phyloP scores from a whole-genome alignment of 768 basidiomycete species.

The Lenzites betulinus region DNA sequence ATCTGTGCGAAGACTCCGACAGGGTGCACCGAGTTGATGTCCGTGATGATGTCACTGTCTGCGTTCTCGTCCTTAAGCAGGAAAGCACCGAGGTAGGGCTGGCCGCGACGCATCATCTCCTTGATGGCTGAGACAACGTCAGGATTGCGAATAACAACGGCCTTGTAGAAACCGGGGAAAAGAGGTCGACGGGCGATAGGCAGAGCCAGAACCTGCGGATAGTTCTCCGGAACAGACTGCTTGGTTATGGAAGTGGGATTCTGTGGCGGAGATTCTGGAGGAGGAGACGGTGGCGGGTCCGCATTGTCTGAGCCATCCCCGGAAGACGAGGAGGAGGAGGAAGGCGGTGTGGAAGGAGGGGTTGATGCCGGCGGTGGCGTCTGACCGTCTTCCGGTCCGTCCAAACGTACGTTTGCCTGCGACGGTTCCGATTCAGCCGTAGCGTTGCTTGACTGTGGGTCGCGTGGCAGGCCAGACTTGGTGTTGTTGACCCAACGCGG shows the following conservation, averaged over 20 bases:
- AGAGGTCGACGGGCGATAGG: conserved; percentile 94
- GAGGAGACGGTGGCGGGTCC: conserved; percentile 43
- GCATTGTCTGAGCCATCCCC: conserved; percentile 40
- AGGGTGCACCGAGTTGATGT: conserved; percentile 82
- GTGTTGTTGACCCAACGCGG: conserved; percentile 38
- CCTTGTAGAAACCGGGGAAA: conserved; percentile 98
- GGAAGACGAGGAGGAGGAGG: conserved; percentile 46
- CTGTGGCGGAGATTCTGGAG: conserved; percentile 38
- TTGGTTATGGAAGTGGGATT: conserved; percentile 68
- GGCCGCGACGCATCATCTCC: conserved; percentile 95
- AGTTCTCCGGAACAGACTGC: conserved; percentile 84
- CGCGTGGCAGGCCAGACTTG: conserved; percentile 16
- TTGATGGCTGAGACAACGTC: conserved; percentile 91
- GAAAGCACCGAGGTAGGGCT: conserved; percentile 97
- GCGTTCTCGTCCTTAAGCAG: conserved; percentile 91
- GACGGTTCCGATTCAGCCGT: conserved; percentile 12
- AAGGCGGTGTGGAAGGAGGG: conserved; percentile 36
- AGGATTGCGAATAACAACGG: conserved; percentile 90
- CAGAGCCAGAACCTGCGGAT: conserved; percentile 92
- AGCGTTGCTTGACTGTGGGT: conserved; percentile 14
- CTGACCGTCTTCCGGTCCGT: conserved; percentile 29
- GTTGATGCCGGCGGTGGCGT: conserved; percentile 33
- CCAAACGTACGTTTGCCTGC: conserved; percentile 21
- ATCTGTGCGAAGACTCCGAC: conserved; percentile 98
- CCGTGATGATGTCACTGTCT: conserved; percentile 91